Evolutionary conservation across 208 protist species (phyloP).

Genomic region (Strigomonas oncopelti): DNA sequence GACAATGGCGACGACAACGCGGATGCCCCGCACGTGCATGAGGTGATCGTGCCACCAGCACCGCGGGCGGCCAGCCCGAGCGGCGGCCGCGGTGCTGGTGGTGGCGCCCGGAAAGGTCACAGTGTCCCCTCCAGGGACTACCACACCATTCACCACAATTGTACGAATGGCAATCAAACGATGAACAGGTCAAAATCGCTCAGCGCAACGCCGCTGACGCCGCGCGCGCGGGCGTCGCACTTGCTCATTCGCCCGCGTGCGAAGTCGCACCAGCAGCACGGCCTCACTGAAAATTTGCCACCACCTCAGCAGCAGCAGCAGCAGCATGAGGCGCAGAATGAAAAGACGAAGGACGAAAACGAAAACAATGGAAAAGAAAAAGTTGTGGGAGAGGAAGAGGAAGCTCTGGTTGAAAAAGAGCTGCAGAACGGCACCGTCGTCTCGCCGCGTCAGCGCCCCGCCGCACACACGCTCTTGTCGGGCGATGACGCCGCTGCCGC

Average conservation of each 20-base stretch:
- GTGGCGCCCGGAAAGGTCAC: background rate
- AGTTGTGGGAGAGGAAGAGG: too few species aligned
- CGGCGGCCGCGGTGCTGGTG: too few species aligned
- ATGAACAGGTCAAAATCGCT: background rate
- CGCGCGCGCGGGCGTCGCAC: constrained; percentile 5
- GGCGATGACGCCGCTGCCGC: too few species aligned
- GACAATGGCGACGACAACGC: background rate
- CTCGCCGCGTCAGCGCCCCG: background rate
- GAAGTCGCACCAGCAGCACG: background rate
- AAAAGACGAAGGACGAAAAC: background rate
- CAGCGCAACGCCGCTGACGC: constrained; percentile 4
- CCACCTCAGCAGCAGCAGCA: background rate
- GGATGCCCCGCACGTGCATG: background rate
- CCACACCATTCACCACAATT: background rate
- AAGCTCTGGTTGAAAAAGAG: background rate
- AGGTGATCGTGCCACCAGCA: background rate
- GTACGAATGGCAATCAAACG: background rate
- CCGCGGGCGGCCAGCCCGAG: too few species aligned
- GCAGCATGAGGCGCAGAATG: background rate
- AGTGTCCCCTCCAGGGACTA: background rate
- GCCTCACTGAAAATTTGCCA: background rate
- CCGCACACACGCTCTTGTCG: too few species aligned
- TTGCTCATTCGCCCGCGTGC: background rate
- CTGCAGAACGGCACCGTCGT: background rate
- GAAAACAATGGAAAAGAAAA: background rate